Evolutionary conservation across 352 stramenopile species (phyloP), one percentile per base, ranked within the genome.

Genomic region (Phytophthora uliginosa): DNA sequence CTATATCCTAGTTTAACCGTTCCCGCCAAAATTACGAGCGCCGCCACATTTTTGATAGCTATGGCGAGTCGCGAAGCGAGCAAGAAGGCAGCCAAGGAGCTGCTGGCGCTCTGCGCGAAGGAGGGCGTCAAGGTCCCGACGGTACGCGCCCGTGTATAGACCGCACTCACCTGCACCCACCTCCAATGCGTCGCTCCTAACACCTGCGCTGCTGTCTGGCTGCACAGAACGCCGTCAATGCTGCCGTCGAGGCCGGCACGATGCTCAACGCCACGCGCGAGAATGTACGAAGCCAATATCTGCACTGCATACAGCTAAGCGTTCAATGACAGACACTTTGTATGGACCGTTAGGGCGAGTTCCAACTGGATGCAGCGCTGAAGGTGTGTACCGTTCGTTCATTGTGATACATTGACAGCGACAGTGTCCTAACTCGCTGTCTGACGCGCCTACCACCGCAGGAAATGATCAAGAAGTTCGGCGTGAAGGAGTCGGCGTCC

Each of bases 261-360:
- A 94, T 95, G 85, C 77, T 96, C 17, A 96, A 95, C 59, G 83
- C 89, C 48, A 95, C 89, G n/a, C 86, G 84, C 54, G 87, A 94
- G 31, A 61, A 93, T 36, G 89, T 94, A 4, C 56, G 47, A 57
- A 56, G 82, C 57, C 15, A 45, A 45, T 45, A 17, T 2, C 26
- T 42, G 18, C 45, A 59, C 9, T 69, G 3, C 48, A 52, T 22
- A 7, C 33, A 7, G 4, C 9, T 4, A 33, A 63, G 33, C 59
- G 7, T 45, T 3, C 34, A 28, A 18, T 45, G 9, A 54, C 18
- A 71, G 61, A 63, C 17, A 24, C 28, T 36, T 58, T 57, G 33
- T 31, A 17, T 69, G 31, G 24, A 54, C 34, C 62, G 9, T 15
- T 31, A 94, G 88, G 84, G 85, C 22, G 83, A 95, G 62, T 93